Evolutionary conservation across 768 basidiomycete species (phyloP), one percentile per base, ranked within the genome.

Genomic region (Crepidotus variabilis): DNA sequence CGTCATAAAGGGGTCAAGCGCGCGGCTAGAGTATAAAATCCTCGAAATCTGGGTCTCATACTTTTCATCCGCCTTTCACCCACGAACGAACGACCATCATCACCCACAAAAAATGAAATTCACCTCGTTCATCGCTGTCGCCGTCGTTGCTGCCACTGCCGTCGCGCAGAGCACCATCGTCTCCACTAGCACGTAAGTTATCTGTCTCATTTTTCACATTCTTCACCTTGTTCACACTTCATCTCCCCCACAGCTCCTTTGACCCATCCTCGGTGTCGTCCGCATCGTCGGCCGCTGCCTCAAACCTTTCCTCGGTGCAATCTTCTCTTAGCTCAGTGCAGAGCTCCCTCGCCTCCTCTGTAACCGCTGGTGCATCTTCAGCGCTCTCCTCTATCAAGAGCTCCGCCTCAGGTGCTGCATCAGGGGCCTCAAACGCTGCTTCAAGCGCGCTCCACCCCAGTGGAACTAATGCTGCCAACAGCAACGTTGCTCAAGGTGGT

Each of bases 61-160:
- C 32, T 13, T 24, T 36, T 8, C 32, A n/a, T 32, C 8, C 33
- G 23, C 8, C 33, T 16, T 24, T 21, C 32, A 33, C 21, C 14
- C 28, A 47, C 24, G 8, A 8, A 28, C 28, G 28, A 28, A 28
- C 28, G 8, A 28, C 28, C 28, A 28, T 28, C 28, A 6, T 10
- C 32, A 35, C 18, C 54, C n/a, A 50, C 9, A 52, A 45, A 36
- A 56, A 51, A 56, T 56, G 55, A 56, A 56, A 48, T 24, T 56
- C n/a, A 32, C 48, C n/a, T n/a, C 48, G 22, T 16, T 51, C 20
- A 33, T 43, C 55, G 14, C 45, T 8, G 22, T 56, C 36, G 55
- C 55, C 11, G 6, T 47, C 50, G 49, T n/a, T 39, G 50, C 32
- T 28, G 32, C 14, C 6, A 20, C 32, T 6, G 50, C 21, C 16